Percentiles rank a stretch among this genome's conserved stretches.
Conservation (phyloP, 768 basidiomycete species). For the Suillus discolor region DNA sequence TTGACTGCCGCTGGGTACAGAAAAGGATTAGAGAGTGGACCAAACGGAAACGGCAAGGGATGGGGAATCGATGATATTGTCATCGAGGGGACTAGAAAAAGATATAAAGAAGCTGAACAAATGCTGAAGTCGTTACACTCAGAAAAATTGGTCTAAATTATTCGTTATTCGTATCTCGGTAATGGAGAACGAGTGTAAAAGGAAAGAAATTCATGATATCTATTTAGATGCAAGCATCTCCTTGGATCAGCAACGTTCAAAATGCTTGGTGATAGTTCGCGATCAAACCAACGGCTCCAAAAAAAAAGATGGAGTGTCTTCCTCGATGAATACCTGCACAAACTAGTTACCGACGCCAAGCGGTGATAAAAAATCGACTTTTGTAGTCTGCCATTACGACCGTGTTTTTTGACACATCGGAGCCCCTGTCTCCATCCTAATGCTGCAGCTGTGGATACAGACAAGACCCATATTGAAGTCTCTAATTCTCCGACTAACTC, state of each 20-base stretch:
- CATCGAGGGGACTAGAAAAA: conserved; percentile 71
- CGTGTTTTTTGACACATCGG: not conserved
- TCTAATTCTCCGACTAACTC: not conserved
- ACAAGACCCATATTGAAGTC: not conserved
- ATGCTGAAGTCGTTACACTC: conserved; percentile 43
- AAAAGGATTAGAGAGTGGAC: conserved; percentile 79
- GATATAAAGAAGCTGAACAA: conserved; percentile 79
- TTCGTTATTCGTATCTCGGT: not conserved
- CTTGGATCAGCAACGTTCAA: conserved; percentile 53
- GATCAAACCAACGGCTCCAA: not conserved
- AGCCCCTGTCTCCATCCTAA: conserved; percentile 38
- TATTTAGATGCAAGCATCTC: conserved; percentile 30
- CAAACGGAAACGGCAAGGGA: conserved; percentile 65
- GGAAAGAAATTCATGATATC: not conserved
- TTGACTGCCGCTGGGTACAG: conserved; percentile 71
- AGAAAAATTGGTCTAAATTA: not conserved
- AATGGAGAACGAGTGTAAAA: not conserved
- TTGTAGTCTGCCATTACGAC: not conserved
- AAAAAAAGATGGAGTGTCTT: not conserved
- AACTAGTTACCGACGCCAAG: not conserved
- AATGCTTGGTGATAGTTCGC: conserved; percentile 57
- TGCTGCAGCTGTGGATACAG: conserved; percentile 60
- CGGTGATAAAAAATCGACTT: not conserved
- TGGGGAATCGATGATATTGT: conserved; percentile 80
- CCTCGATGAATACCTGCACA: not conserved